These are phyloP conservation scores for Sporothrix brunneoviolacea DNA, from an alignment of 2,329 filamentous ascomycete species.

Conservation along the genomic window DNA sequence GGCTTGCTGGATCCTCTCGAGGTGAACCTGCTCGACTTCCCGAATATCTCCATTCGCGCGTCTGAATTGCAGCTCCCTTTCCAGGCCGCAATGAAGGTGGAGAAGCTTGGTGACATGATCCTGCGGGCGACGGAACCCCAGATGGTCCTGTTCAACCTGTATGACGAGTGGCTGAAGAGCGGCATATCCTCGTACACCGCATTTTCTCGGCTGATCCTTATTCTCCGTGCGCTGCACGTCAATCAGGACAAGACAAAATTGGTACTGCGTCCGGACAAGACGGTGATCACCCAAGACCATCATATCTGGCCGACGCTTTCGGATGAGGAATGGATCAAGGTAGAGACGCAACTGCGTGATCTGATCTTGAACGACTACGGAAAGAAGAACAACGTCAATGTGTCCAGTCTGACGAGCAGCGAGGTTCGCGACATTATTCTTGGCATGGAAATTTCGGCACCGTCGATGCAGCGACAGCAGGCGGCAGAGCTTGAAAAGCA, in stretches of 20 bases:
- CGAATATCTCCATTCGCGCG: constrained; percentile 96
- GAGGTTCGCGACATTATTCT: constrained; percentile 98
- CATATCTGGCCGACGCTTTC: constrained; percentile 95
- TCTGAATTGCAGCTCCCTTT: constrained; percentile 96
- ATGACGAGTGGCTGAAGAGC: constrained; percentile 97
- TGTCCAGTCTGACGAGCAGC: constrained; percentile 89
- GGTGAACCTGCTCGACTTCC: constrained; percentile 95
- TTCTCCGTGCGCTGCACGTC: constrained; percentile 89
- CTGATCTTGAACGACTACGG: constrained; percentile 97
- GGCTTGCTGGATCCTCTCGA: constrained; percentile 94
- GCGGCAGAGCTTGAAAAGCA: constrained; percentile 99
- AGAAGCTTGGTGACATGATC: constrained; percentile 99
- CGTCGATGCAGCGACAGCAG: constrained; percentile 96
- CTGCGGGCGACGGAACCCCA: constrained; percentile 96
- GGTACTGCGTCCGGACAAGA: constrained; percentile 91
- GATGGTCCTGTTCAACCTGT: constrained; percentile 98
- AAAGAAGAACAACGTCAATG: constrained; percentile 99
- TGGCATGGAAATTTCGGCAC: constrained; percentile 98
- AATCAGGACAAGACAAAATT: constrained; percentile 99
- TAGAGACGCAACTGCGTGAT: constrained; percentile 94
- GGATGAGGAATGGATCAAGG: constrained; percentile 98
- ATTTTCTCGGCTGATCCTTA: constrained; percentile 90
- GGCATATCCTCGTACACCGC: constrained; percentile 92
- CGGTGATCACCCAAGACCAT: constrained; percentile 94
- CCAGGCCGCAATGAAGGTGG: constrained; percentile 99